Conservation (phyloP, 2,329 filamentous ascomycete genomes). For the Diaporthe eres region DNA sequence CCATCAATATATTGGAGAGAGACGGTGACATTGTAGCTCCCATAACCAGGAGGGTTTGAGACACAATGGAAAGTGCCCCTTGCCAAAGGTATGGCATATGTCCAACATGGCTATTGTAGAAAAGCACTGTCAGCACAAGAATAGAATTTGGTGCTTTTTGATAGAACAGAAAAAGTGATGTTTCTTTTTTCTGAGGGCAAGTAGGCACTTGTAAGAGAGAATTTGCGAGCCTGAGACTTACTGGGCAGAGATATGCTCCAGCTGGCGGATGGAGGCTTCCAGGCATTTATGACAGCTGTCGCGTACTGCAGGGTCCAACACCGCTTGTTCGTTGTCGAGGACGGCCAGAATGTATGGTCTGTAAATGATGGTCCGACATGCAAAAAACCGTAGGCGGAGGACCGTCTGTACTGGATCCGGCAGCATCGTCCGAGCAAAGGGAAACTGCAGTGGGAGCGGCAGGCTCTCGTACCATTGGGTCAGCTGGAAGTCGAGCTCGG, state of each 20-base stretch:
- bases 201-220: neutral
- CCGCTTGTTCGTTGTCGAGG: conserved; percentile 81
- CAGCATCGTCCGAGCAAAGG: conserved; percentile 76
- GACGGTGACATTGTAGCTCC: conserved; percentile 85
- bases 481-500: conserved; percentile 85
- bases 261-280: conserved; percentile 83
- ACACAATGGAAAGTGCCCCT: conserved; percentile 85
- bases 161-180: neutral
- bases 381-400: conserved; percentile 83
- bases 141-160: too few species aligned
- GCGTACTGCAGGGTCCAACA: conserved; percentile 79
- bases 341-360: conserved; percentile 86
- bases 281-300: conserved; percentile 86
- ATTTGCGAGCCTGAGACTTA: conserved; percentile 58
- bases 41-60: conserved; percentile 86
- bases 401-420: conserved; percentile 85
- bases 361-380: conserved; percentile 89
- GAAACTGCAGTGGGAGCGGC: conserved; percentile 82
- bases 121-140: conserved; percentile 7
- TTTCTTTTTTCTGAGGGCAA: neutral
- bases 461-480: conserved; percentile 89
- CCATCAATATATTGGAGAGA: conserved; percentile 75
- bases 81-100: conserved; percentile 91
- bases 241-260: conserved; percentile 85
- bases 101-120: conserved; percentile 74